These are phyloP conservation scores for Aspergillus heteromorphus DNA, from an alignment of 495 filamentous ascomycete species.

Conservation along the genomic window DNA sequence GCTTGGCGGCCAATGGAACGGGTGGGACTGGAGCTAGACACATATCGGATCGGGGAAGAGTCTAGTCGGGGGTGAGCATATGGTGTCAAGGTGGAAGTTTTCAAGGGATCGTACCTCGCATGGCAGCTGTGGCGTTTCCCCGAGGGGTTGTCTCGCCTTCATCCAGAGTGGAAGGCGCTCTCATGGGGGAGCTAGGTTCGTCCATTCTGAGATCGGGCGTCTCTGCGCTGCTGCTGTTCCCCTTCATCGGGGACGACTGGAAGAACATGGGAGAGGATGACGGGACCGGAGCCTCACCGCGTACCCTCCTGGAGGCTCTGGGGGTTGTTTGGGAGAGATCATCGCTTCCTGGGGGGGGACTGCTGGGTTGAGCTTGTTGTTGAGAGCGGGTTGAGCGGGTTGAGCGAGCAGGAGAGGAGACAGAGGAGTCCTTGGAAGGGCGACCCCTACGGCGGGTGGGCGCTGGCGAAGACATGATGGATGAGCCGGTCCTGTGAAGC, in stretches of 20 bases:
- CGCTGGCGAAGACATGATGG: constrained; percentile 47
- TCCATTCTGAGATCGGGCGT: constrained; percentile 48
- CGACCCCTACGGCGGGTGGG: constrained; percentile 37
- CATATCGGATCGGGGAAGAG: constrained; percentile 86
- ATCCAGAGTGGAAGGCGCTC: constrained; percentile 52
- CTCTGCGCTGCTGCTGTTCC: constrained; percentile 50
- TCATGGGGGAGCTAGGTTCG: constrained; percentile 60
- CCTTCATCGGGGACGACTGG: constrained; percentile 66
- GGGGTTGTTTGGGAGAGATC: constrained; percentile 35
- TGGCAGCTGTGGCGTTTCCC: constrained; percentile 46
- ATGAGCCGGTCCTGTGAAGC: constrained; percentile 10
- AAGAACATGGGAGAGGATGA: constrained; percentile 82
- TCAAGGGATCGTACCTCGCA: constrained; percentile 55
- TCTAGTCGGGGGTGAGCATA: constrained; percentile 41
- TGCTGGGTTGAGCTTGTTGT: constrained; percentile 35
- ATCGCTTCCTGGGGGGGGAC: constrained; percentile 22
- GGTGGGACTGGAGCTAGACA: constrained; percentile 77
- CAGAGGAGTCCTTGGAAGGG: constrained; percentile 34
- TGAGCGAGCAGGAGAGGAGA: constrained; percentile 38
- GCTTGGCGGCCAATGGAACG: constrained; percentile 51
- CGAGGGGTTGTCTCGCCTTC: constrained; percentile 70
- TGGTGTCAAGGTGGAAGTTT: background rate
- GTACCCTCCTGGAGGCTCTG: constrained; percentile 39
- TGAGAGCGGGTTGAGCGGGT: constrained; percentile 33
- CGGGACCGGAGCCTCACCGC: constrained; percentile 33